phyloP scores from a whole-genome alignment of 768 basidiomycete genomes.

The Cyathus striatus region DNA sequence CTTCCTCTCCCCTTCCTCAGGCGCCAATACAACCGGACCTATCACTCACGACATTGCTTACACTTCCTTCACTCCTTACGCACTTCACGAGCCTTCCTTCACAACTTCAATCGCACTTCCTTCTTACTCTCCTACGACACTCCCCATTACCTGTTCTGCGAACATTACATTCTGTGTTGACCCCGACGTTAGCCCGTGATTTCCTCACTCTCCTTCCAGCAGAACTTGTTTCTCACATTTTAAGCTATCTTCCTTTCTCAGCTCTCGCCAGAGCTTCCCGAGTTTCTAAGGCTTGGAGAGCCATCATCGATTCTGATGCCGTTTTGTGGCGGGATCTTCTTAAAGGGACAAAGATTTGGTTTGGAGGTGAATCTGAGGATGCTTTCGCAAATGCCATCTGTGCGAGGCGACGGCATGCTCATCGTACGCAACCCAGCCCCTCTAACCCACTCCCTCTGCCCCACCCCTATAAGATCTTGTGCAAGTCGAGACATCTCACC shows the following conservation, averaged over 20 bases:
- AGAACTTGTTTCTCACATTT: slow-evolving; percentile 85
- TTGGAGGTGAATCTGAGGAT: slow-evolving; percentile 79
- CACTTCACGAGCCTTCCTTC: slow-evolving; percentile 81
- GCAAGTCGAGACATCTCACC: slow-evolving; percentile 84
- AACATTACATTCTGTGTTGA: slow-evolving; percentile 81
- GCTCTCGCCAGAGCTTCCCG: slow-evolving; percentile 83
- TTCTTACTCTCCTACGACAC: slow-evolving; percentile 88
- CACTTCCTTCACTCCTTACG: slow-evolving; percentile 75
- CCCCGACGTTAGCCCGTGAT: slow-evolving; percentile 89
- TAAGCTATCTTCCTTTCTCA: slow-evolving; percentile 78
- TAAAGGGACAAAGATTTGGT: slow-evolving; percentile 82
- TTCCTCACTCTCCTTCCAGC: slow-evolving; percentile 90
- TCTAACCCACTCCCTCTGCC: slow-evolving; percentile 60
- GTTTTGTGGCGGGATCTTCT: slow-evolving; percentile 87
- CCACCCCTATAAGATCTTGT: slow-evolving; percentile 88
- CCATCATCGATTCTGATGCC: slow-evolving; percentile 86
- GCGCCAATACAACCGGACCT: slow-evolving; percentile 79
- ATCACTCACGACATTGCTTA: slow-evolving; percentile 76
- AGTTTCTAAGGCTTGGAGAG: slow-evolving; percentile 87
- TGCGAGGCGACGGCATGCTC: slow-evolving; percentile 48
- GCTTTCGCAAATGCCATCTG: slow-evolving; percentile 72
- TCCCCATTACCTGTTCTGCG: slow-evolving; percentile 90
- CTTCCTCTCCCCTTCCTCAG: slow-evolving; percentile 63
- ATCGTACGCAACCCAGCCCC: slow-evolving; percentile 20
- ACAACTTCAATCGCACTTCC: slow-evolving; percentile 85